phyloP scores from a whole-genome alignment of 2,329 filamentous ascomycete genomes.

The Tolypocladium pustulatum region DNA sequence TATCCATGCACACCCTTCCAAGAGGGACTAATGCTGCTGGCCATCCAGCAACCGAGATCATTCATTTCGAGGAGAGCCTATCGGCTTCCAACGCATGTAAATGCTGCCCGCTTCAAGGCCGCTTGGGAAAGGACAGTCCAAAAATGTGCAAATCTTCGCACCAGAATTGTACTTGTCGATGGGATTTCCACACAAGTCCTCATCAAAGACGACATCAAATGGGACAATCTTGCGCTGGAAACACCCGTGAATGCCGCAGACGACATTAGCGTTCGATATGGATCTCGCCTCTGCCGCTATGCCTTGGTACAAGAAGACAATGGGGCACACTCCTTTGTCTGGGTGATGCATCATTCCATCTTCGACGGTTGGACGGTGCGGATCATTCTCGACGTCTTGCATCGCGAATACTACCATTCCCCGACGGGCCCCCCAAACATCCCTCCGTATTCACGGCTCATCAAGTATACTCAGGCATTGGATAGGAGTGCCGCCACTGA shows the following conservation, averaged over 20 bases:
- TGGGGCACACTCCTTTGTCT: not conserved
- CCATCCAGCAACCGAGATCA: conserved; percentile 16
- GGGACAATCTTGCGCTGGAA: not conserved
- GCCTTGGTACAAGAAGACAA: not conserved
- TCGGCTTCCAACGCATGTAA: conserved; percentile 7
- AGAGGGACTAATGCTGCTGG: conserved; percentile 25
- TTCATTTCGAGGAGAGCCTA: conserved; percentile 21
- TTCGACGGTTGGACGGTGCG: not conserved
- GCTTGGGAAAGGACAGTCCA: conserved; percentile 13
- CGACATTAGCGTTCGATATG: not conserved
- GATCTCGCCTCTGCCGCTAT: not conserved
- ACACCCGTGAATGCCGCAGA: not conserved
- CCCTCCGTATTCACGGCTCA: not conserved
- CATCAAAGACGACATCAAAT: not conserved
- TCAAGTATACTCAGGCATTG: not conserved
- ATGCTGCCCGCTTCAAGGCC: conserved; percentile 13
- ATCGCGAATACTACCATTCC: not conserved
- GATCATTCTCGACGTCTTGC: not conserved
- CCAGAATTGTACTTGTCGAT: conserved; percentile 3
- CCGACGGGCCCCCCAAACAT: not conserved
- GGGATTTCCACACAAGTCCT: conserved; percentile 5
- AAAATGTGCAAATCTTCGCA: conserved; percentile 5
- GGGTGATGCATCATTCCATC: not conserved
- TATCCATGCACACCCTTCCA: conserved; percentile 14
- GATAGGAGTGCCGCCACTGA: not conserved